Percentiles rank a stretch among this genome's conserved stretches.
phyloP scores from a whole-genome alignment of 177 flowering plant species.

The Vitis hybrid region DNA sequence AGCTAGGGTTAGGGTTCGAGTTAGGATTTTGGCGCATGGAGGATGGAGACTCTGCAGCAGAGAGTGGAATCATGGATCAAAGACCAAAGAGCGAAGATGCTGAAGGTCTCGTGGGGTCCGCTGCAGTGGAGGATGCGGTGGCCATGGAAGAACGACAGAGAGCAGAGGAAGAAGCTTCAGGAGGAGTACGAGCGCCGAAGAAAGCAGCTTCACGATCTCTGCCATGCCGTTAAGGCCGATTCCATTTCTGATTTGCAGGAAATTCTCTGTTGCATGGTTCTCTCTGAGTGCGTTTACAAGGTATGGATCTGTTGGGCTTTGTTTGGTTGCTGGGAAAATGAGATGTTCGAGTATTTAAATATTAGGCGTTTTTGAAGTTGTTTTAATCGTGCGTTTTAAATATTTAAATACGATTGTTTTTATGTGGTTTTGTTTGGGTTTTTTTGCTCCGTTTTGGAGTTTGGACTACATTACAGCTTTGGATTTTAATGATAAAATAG shows the following conservation, averaged over 20 bases:
- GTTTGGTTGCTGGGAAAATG: neutral
- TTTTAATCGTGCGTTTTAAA: neutral
- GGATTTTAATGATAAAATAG: no score
- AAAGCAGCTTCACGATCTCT: conserved; percentile 67
- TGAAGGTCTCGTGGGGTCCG: conserved; percentile 56
- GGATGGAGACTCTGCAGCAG: conserved; percentile 63
- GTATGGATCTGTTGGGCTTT: conserved; percentile 28
- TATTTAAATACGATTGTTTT: no score
- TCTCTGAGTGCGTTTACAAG: conserved; percentile 97
- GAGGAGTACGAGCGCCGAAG: conserved; percentile 67
- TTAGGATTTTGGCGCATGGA: no score
- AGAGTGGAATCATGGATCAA: conserved; percentile 81
- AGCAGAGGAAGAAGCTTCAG: conserved; percentile 62
- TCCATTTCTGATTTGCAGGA: conserved; percentile 87
- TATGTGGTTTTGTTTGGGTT: no score
- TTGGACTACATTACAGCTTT: no score
- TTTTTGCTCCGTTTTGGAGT: no score
- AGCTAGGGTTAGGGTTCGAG: no score
- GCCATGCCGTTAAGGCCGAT: conserved; percentile 79
- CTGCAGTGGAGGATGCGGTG: conserved; percentile 59
- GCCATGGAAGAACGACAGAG: conserved; percentile 63
- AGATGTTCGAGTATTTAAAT: neutral
- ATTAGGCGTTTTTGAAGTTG: neutral
- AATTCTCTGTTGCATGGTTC: conserved; percentile 88
- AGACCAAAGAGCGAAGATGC: conserved; percentile 57